Conservation (phyloP, 2,329 filamentous ascomycete species). For the Penicillium sp. region DNA sequence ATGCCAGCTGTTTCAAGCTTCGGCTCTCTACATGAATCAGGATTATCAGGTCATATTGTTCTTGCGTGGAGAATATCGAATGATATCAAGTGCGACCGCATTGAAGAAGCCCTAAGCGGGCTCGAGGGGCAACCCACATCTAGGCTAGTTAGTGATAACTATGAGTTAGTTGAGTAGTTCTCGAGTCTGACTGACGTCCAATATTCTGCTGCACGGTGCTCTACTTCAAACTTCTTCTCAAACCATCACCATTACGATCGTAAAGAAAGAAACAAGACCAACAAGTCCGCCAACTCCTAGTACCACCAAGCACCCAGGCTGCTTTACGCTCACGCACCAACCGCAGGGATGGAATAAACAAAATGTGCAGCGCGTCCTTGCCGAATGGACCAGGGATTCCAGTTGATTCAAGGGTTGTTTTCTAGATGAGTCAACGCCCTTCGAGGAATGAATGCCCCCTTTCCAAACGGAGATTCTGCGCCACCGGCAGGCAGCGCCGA, state of each 20-base stretch:
- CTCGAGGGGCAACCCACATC: too few relatives aligned
- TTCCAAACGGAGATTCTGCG: slow-evolving; percentile 19
- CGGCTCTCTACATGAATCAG: too few relatives aligned
- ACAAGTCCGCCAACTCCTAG: slow-evolving; percentile 6
- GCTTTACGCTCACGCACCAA: slow-evolving; percentile 26
- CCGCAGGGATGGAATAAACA: slow-evolving; percentile 21
- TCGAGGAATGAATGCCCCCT: slow-evolving; percentile 16
- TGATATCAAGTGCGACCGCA: too few relatives aligned
- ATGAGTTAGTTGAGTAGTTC: too few relatives aligned
- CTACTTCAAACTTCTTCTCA: not conserved
- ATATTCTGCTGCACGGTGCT: too few relatives aligned
- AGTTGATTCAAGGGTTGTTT: slow-evolving; percentile 20
- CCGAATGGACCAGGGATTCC: slow-evolving; percentile 18
- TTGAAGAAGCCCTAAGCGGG: too few relatives aligned
- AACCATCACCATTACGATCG: not conserved
- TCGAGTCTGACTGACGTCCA: too few relatives aligned
- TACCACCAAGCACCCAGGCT: slow-evolving; percentile 8
- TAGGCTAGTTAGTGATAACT: too few relatives aligned
- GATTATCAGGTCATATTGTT: too few relatives aligned
- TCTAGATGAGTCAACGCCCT: slow-evolving; percentile 20
- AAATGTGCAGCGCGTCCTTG: slow-evolving; percentile 17
- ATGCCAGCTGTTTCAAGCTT: too few relatives aligned
- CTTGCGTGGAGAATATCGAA: too few relatives aligned
- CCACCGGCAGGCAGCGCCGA: slow-evolving; percentile 21
- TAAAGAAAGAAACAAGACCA: not conserved